phyloP scores from a whole-genome alignment of 768 basidiomycete species.

The Mycena capillaripes region DNA sequence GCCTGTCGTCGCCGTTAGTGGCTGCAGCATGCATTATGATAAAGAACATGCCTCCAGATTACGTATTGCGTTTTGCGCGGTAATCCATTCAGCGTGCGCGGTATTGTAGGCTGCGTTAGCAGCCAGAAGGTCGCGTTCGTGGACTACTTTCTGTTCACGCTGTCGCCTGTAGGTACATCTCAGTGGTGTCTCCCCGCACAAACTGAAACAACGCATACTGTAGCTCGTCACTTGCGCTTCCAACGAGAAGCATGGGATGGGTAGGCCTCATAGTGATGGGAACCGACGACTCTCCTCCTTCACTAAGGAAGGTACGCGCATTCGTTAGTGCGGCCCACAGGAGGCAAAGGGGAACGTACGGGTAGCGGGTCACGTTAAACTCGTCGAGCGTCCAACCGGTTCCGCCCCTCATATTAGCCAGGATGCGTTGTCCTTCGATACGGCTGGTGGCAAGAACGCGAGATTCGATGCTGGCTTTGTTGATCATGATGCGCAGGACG shows the following conservation, averaged over 20 bases:
- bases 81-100: slow-evolving; percentile 46
- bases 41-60: slow-evolving; percentile 48
- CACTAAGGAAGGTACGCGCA: slow-evolving; percentile 6
- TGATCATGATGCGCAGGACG: slow-evolving; percentile 87
- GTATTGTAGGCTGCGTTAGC: slow-evolving; percentile 45
- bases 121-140: slow-evolving; percentile 53
- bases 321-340: neutral
- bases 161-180: slow-evolving; percentile 59
- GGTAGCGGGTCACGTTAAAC: slow-evolving; percentile 74
- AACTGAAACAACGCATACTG: slow-evolving; percentile 9
- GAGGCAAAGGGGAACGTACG: slow-evolving; percentile 58
- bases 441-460: slow-evolving; percentile 76
- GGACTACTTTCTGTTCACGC: slow-evolving; percentile 52
- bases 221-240: slow-evolving; percentile 20
- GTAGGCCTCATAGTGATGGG: neutral
- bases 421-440: slow-evolving; percentile 69
- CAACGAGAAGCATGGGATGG: slow-evolving; percentile 34
- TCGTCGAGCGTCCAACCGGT: slow-evolving; percentile 74
- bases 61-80: slow-evolving; percentile 46
- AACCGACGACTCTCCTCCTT: slow-evolving; percentile 36
- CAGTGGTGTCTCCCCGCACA: neutral
- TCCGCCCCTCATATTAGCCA: slow-evolving; percentile 64
- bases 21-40: neutral
- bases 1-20: slow-evolving; percentile 38
- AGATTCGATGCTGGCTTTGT: slow-evolving; percentile 78